phyloP scores from a whole-genome alignment of 78 protist genomes.

The Cyanophora paradoxa region DNA sequence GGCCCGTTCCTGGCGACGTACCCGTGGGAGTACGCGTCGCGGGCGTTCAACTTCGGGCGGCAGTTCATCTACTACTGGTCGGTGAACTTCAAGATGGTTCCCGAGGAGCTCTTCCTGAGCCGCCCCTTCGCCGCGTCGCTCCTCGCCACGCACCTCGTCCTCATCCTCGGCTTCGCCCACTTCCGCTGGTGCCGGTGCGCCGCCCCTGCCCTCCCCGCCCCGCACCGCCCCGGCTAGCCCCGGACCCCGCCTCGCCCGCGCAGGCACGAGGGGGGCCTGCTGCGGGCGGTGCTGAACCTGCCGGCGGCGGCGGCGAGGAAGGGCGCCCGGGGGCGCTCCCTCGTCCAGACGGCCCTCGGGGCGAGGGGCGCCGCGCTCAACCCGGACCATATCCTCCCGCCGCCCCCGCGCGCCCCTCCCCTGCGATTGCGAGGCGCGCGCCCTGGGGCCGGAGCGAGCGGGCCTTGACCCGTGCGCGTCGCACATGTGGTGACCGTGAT shows the following conservation, averaged over 20 bases:
- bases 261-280: slow-evolving; percentile 2
- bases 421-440: too few species aligned
- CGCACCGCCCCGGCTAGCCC: background rate
- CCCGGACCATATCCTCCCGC: too few species aligned
- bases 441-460: too few species aligned
- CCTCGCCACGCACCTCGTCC: slow-evolving; percentile 37
- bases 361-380: too few species aligned
- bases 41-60: too few species aligned
- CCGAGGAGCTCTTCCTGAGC: slow-evolving; percentile 41
- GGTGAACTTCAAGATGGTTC: slow-evolving; percentile 76
- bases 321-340: too few species aligned
- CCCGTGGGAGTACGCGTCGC: background rate
- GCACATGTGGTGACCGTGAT: background rate
- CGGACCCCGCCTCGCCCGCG: background rate
- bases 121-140: slow-evolving; percentile 36
- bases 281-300: too few species aligned
- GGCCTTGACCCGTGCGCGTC: too few species aligned
- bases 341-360: too few species aligned
- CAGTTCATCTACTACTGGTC: slow-evolving; percentile 67
- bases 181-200: slow-evolving; percentile 1
- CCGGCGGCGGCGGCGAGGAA: too few species aligned
- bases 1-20: background rate
- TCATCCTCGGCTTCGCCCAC: slow-evolving; percentile 30
- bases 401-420: too few species aligned
- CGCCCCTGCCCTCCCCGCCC: background rate